A percentile compares a stretch with the other conserved stretches of the same genome.
Evolutionary conservation across 2,329 filamentous ascomycete species (phyloP).

Genomic region (Lachnellula occidentalis): DNA sequence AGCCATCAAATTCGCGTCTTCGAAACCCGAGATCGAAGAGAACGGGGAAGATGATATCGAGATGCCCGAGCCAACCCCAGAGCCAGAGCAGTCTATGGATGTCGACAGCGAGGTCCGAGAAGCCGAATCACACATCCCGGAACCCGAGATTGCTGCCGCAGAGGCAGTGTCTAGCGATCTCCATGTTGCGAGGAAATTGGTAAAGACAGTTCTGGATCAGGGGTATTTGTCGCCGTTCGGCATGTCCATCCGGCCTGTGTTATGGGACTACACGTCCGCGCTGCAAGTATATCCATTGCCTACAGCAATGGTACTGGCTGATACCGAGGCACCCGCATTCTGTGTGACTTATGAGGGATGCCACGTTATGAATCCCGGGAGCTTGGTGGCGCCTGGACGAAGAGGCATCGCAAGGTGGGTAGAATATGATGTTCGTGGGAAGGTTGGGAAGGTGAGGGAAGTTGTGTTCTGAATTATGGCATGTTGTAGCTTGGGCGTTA

Average conservation of each 20-base stretch:
- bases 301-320: slow-evolving; percentile 75
- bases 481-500: not conserved
- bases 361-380: slow-evolving; percentile 89
- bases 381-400: slow-evolving; percentile 63
- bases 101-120: slow-evolving; percentile 33
- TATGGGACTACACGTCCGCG: slow-evolving; percentile 80
- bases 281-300: slow-evolving; percentile 85
- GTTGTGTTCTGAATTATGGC: slow-evolving; percentile 21
- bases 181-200: slow-evolving; percentile 65
- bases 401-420: slow-evolving; percentile 73
- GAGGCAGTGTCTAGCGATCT: slow-evolving; percentile 27
- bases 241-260: slow-evolving; percentile 68
- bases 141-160: slow-evolving; percentile 1
- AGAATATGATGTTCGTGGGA: slow-evolving; percentile 64
- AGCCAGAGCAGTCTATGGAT: slow-evolving; percentile 36
- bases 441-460: slow-evolving; percentile 28
- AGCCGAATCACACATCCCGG: slow-evolving; percentile 14
- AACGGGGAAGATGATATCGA: slow-evolving; percentile 24
- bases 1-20: slow-evolving; percentile 62
- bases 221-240: slow-evolving; percentile 84
- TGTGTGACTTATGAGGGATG: slow-evolving; percentile 91
- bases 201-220: slow-evolving; percentile 89
- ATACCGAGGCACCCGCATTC: slow-evolving; percentile 76
- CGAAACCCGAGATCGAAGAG: slow-evolving; percentile 30
- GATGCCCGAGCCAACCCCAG: slow-evolving; percentile 9